Percentiles rank a stretch among this genome's conserved stretches.
These are phyloP conservation scores for Psilocybe subaeruginosa DNA, from an alignment of 768 basidiomycete species.

Conservation along the genomic window DNA sequence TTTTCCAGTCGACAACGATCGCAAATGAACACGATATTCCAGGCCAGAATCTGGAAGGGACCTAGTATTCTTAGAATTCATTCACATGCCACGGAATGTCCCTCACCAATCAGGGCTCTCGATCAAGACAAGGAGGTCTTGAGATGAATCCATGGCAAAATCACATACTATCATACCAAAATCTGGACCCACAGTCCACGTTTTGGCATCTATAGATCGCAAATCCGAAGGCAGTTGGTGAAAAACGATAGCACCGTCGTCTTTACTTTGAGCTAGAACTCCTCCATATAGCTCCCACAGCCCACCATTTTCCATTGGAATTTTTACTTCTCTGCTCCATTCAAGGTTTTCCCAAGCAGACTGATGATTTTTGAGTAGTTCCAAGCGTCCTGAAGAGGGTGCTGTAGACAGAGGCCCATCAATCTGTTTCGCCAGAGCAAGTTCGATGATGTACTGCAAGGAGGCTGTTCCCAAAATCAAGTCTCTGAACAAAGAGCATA, in stretches of 20 bases:
- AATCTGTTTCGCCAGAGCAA: slow-evolving; percentile 44
- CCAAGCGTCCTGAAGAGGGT: slow-evolving; percentile 34
- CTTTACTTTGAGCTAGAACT: slow-evolving; percentile 47
- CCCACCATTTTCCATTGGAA: slow-evolving; percentile 45
- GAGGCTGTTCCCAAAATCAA: slow-evolving; percentile 25
- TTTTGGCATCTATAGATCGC: slow-evolving; percentile 46
- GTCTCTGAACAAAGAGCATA: slow-evolving; percentile 16
- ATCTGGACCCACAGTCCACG: slow-evolving; percentile 42
- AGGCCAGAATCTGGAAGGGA: neutral
- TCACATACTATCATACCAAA: slow-evolving; percentile 48
- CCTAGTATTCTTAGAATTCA: neutral
- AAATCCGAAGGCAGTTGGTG: slow-evolving; percentile 50
- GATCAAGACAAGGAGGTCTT: slow-evolving; percentile 62
- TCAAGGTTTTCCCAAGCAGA: slow-evolving; percentile 40
- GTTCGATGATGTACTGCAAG: slow-evolving; percentile 47
- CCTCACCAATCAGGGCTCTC: slow-evolving; percentile 27
- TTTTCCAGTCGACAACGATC: slow-evolving; percentile 44
- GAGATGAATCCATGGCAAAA: slow-evolving; percentile 67
- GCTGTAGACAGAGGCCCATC: slow-evolving; percentile 33
- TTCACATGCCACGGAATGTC: neutral
- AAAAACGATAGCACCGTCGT: slow-evolving; percentile 39
- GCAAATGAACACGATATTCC: neutral
- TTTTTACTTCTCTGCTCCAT: slow-evolving; percentile 32
- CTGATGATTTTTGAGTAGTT: slow-evolving; percentile 40
- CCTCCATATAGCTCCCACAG: slow-evolving; percentile 65